Conservation (phyloP, 192 early-diverging fungal genomes). For the Podila verticillata region DNA sequence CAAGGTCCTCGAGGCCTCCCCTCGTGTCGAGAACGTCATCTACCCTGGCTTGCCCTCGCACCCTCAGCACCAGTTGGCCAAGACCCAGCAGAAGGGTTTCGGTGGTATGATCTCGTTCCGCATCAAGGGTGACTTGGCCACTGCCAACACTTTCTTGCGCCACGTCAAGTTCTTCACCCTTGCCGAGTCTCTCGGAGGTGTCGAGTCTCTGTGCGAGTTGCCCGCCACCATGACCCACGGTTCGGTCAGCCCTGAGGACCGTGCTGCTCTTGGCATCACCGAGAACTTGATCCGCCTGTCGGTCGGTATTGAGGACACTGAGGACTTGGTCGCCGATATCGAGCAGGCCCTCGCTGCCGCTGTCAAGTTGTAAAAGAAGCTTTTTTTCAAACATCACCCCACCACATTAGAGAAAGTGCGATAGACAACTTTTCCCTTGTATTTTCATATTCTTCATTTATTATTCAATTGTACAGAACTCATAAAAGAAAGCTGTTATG, state of each 20-base stretch:
- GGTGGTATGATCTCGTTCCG: slow-evolving; percentile 98
- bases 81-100: slow-evolving; percentile 89
- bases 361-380: slow-evolving; percentile 38
- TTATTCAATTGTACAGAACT: too few species aligned
- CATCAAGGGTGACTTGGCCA: slow-evolving; percentile 81
- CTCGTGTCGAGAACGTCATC: slow-evolving; percentile 85
- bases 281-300: slow-evolving; percentile 93
- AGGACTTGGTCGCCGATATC: slow-evolving; percentile 71
- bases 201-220: slow-evolving; percentile 94
- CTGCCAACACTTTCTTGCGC: slow-evolving; percentile 87
- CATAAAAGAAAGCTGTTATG: too few species aligned
- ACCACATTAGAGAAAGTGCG: not conserved
- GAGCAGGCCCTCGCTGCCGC: slow-evolving; percentile 41
- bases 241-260: slow-evolving; percentile 85
- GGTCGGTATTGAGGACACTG: slow-evolving; percentile 92
- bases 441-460: too few species aligned
- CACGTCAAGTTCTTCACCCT: slow-evolving; percentile 86
- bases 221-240: slow-evolving; percentile 98
- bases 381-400: too few species aligned
- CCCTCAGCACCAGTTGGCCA: slow-evolving; percentile 92
- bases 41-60: slow-evolving; percentile 94
- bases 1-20: slow-evolving; percentile 74
- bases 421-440: too few species aligned
- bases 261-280: slow-evolving; percentile 87
- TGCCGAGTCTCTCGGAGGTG: slow-evolving; percentile 96